Percentiles rank a stretch among this genome's conserved stretches.
These are phyloP conservation scores for Vigna nakashimae DNA, from an alignment of 306 rosid genomes.

Conservation along the genomic window DNA sequence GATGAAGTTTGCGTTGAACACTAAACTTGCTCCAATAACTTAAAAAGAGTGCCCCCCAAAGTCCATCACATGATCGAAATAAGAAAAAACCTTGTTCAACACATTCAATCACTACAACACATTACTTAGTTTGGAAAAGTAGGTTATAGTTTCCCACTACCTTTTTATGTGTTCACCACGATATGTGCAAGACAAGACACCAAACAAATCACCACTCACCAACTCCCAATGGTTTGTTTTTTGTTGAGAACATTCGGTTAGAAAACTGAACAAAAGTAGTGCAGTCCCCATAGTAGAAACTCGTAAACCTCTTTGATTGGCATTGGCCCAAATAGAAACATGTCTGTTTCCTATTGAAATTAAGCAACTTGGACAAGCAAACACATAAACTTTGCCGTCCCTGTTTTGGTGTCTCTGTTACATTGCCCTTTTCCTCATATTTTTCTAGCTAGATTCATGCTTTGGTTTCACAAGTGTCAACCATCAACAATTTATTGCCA, in stretches of 20 bases:
- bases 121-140: conserved; percentile 42
- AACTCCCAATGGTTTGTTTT: not conserved
- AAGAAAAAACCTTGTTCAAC: conserved; percentile 31
- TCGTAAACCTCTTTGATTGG: conserved; percentile 39
- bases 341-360: conserved; percentile 36
- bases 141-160: conserved; percentile 36
- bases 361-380: conserved; percentile 39
- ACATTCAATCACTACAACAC: not conserved
- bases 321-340: conserved; percentile 35
- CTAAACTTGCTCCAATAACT: conserved; percentile 12
- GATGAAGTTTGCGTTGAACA: conserved; percentile 30
- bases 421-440: not conserved
- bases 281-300: conserved; percentile 49
- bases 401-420: conserved; percentile 33
- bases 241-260: not conserved
- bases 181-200: conserved; percentile 48
- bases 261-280: conserved; percentile 34
- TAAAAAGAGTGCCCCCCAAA: conserved; percentile 42
- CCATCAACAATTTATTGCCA: conserved; percentile 1
- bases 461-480: conserved; percentile 39
- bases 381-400: conserved; percentile 9
- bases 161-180: conserved; percentile 44
- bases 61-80: conserved; percentile 48
- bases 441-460: conserved; percentile 9
- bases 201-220: not conserved